phyloP scores from a whole-genome alignment of 2,329 filamentous ascomycete genomes.

The Penicillium hordei region DNA sequence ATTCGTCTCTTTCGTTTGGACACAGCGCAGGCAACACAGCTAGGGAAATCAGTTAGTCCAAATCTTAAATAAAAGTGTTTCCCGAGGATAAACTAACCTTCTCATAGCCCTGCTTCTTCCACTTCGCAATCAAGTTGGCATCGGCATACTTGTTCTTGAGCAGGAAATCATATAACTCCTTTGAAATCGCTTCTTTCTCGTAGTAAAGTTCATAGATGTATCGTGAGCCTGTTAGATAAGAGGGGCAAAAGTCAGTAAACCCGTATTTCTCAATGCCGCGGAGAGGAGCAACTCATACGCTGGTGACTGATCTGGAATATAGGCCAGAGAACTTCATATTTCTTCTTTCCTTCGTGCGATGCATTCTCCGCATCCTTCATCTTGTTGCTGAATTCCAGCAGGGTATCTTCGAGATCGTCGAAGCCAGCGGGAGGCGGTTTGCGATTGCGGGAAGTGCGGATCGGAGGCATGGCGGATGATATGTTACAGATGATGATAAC shows the following conservation, averaged over 20 bases:
- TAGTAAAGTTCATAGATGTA: conserved; percentile 99
- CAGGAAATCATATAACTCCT: conserved; percentile 89
- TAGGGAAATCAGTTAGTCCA: conserved; percentile 36
- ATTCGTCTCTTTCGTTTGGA: conserved; percentile 99
- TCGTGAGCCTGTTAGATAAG: conserved; percentile 55
- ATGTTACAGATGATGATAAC: neutral
- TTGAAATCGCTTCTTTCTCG: conserved; percentile 92
- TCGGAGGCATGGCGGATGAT: conserved; percentile 55
- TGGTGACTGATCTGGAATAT: conserved; percentile 98
- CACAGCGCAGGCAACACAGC: conserved; percentile 92
- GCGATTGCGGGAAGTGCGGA: conserved; percentile 59
- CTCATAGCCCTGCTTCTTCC: conserved; percentile 99
- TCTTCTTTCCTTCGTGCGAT: conserved; percentile 73
- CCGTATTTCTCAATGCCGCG: neutral
- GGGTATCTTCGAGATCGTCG: conserved; percentile 67
- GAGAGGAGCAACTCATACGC: conserved; percentile 52
- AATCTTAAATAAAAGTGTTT: neutral
- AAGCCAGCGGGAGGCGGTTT: conserved; percentile 67
- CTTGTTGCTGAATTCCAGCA: conserved; percentile 66
- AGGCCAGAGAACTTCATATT: conserved; percentile 92
- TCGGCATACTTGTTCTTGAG: conserved; percentile 97
- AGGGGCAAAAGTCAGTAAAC: neutral
- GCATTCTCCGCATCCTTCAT: conserved; percentile 85
- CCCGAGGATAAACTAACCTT: conserved; percentile 60
- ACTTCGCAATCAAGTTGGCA: conserved; percentile 93